Conservation (phyloP, 352 stramenopile genomes). For the Globisporangium parvum region DNA sequence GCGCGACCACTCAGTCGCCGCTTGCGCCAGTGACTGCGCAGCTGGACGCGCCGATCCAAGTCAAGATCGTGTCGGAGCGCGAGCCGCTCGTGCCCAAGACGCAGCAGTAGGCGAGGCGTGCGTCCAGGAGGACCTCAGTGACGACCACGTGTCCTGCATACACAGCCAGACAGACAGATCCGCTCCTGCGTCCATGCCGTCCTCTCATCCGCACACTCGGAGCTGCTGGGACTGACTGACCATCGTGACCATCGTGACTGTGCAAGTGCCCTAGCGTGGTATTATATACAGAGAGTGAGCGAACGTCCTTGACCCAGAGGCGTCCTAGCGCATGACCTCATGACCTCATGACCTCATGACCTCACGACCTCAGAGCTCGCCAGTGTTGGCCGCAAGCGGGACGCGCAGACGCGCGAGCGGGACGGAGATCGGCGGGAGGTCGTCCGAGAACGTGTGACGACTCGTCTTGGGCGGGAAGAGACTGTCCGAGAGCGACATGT, state of each 20-base stretch:
- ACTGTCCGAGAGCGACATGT: slow-evolving; percentile 76
- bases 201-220: no score
- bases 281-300: no score
- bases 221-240: no score
- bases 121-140: no score
- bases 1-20: slow-evolving; percentile 7
- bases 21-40: not conserved
- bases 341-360: not conserved
- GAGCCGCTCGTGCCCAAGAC: slow-evolving; percentile 17
- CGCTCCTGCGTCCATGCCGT: no score
- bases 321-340: not conserved
- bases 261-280: no score
- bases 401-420: slow-evolving; percentile 51
- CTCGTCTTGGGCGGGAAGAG: slow-evolving; percentile 86
- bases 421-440: slow-evolving; percentile 79
- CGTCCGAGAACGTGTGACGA: slow-evolving; percentile 80
- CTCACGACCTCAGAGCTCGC: slow-evolving; percentile 17
- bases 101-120: slow-evolving; percentile 3
- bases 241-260: no score
- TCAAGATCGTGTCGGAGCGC: slow-evolving; percentile 29
- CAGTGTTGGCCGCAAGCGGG: slow-evolving; percentile 30
- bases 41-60: slow-evolving; percentile 24
- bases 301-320: not conserved
- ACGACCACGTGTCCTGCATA: not conserved
- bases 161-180: no score